Conservation (phyloP, 2,329 filamentous ascomycete species). For the Beauveria sp. region DNA sequence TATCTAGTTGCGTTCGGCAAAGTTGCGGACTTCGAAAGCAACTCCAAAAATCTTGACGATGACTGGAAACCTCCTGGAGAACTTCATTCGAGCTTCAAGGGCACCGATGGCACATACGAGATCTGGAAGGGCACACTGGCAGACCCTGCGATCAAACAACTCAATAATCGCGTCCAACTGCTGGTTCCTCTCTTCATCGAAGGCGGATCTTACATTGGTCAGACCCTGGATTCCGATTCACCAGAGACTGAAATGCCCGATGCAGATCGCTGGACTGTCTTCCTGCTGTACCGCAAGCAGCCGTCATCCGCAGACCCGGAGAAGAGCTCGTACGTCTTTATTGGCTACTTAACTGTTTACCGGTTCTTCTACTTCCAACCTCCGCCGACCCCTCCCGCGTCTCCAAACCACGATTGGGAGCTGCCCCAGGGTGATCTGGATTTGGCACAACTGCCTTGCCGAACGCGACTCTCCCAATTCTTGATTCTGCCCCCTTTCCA, state of each 20-base stretch:
- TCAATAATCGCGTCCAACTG: slow-evolving; percentile 77
- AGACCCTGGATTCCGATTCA: slow-evolving; percentile 40
- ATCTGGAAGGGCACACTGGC: slow-evolving; percentile 74
- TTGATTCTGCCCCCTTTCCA: slow-evolving; percentile 85
- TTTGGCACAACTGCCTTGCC: slow-evolving; percentile 59
- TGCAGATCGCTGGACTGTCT: slow-evolving; percentile 83
- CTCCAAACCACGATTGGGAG: slow-evolving; percentile 34
- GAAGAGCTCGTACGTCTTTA: slow-evolving; percentile 64
- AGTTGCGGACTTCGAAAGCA: slow-evolving; percentile 52
- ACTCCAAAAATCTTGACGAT: slow-evolving; percentile 37
- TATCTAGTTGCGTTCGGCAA: slow-evolving; percentile 58
- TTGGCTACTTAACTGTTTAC: slow-evolving; percentile 87
- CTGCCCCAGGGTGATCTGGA: slow-evolving; percentile 37
- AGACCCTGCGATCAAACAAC: slow-evolving; percentile 59
- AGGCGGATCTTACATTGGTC: slow-evolving; percentile 68
- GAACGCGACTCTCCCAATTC: slow-evolving; percentile 88
- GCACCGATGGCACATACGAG: slow-evolving; percentile 61
- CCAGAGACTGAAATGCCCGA: slow-evolving; percentile 62
- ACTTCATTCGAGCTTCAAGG: slow-evolving; percentile 56
- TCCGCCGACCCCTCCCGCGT: slow-evolving; percentile 34
- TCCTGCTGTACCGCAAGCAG: slow-evolving; percentile 70
- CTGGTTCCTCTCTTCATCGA: slow-evolving; percentile 85
- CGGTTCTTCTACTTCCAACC: slow-evolving; percentile 65
- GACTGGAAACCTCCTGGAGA: slow-evolving; percentile 68
- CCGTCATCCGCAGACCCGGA: slow-evolving; percentile 30